Conservation (phyloP, 495 filamentous ascomycete genomes). For the Penicillium nucicola region DNA sequence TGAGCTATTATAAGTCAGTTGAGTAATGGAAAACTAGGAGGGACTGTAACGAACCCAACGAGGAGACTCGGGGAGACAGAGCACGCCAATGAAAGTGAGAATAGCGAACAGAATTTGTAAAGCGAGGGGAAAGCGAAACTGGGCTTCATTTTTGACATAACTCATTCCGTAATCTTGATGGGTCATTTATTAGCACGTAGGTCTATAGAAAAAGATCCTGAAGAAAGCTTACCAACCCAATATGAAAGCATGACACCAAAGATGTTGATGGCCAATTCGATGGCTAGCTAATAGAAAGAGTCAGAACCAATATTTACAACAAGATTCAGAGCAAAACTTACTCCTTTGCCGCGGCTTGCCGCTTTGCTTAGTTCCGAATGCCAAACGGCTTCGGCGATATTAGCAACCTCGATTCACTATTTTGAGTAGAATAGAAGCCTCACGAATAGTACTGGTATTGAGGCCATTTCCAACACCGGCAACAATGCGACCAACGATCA, state of each 20-base stretch:
- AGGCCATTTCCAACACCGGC: slow-evolving; percentile 49
- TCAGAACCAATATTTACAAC: neutral
- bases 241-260: slow-evolving; percentile 43
- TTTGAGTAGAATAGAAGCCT: neutral
- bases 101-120: slow-evolving; percentile 57
- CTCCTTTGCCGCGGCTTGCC: slow-evolving; percentile 58
- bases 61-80: slow-evolving; percentile 54
- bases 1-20: slow-evolving; percentile 15
- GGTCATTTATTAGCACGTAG: neutral
- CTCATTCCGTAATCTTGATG: slow-evolving; percentile 31
- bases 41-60: slow-evolving; percentile 33
- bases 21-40: neutral
- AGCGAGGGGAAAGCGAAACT: slow-evolving; percentile 51
- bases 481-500: slow-evolving; percentile 49
- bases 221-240: slow-evolving; percentile 29
- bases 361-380: slow-evolving; percentile 58
- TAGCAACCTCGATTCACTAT: slow-evolving; percentile 1
- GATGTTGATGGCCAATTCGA: slow-evolving; percentile 63
- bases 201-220: too few relatives aligned
- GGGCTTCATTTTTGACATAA: slow-evolving; percentile 27
- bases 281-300: slow-evolving; percentile 24
- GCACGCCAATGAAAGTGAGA: slow-evolving; percentile 42
- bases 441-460: slow-evolving; percentile 47
- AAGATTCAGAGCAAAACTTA: slow-evolving; percentile 26
- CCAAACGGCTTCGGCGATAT: slow-evolving; percentile 38